These are phyloP conservation scores for Karstenula rhodostoma DNA, from an alignment of 2,329 filamentous ascomycete genomes.

Conservation along the genomic window DNA sequence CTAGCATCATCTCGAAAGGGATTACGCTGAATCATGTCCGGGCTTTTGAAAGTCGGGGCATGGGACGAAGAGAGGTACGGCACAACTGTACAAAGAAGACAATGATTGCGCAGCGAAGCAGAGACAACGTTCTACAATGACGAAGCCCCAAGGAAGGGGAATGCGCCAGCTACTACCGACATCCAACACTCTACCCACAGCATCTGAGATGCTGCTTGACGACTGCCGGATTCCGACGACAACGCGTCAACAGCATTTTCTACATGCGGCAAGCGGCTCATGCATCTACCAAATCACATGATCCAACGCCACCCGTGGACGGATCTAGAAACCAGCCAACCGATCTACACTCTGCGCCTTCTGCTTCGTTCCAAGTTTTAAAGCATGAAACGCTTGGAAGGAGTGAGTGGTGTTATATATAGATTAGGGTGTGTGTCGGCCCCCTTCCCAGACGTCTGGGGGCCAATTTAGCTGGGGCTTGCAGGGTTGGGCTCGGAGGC, in stretches of 20 bases:
- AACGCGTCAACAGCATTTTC: not conserved
- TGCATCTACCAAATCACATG: not conserved
- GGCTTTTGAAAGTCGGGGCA: too few relatives aligned
- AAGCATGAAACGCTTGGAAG: not conserved
- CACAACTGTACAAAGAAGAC: not conserved
- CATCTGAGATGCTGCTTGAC: not conserved
- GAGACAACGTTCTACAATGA: not conserved
- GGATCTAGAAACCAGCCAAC: not conserved
- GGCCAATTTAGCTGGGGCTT: not conserved
- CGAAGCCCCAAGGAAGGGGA: not conserved
- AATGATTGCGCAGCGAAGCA: not conserved
- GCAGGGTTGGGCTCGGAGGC: constrained; percentile 3
- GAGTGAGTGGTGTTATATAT: not conserved
- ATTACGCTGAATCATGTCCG: too few relatives aligned
- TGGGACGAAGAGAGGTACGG: too few relatives aligned
- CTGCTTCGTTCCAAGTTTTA: not conserved
- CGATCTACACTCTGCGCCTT: not conserved
- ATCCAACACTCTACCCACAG: not conserved
- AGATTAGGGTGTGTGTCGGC: not conserved
- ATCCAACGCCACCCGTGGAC: not conserved
- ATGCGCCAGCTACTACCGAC: not conserved
- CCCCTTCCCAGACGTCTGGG: constrained; percentile 8
- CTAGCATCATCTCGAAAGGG: too few relatives aligned
- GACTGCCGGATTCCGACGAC: not conserved
- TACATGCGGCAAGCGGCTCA: not conserved